These are phyloP conservation scores for Aureobasidium melanogenum DNA, from an alignment of 2,329 filamentous ascomycete genomes.

Conservation along the genomic window DNA sequence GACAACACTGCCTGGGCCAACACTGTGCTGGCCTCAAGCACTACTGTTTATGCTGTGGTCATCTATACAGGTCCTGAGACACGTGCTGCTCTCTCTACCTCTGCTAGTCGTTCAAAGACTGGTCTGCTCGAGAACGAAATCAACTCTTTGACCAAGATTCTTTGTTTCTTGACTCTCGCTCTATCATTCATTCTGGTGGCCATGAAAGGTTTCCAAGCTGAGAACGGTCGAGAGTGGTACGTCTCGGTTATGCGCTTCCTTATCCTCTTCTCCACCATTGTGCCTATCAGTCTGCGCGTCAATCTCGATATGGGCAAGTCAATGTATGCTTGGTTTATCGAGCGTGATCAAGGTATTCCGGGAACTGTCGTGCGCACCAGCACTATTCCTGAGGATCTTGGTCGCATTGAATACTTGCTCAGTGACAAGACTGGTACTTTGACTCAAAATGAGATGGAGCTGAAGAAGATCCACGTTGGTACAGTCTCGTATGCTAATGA, in stretches of 20 bases:
- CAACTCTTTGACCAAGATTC: constrained; percentile 91
- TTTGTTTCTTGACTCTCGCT: constrained; percentile 78
- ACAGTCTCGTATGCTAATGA: constrained; percentile 98
- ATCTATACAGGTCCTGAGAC: constrained; percentile 94
- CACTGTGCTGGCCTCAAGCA: constrained; percentile 90
- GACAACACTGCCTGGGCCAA: constrained; percentile 99
- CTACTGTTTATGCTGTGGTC: constrained; percentile 77
- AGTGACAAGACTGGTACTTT: constrained; percentile 98
- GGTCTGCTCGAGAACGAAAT: constrained; percentile 93
- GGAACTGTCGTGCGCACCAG: constrained; percentile 91
- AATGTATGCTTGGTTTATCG: constrained; percentile 92
- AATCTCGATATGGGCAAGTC: constrained; percentile 97
- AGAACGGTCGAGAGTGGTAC: constrained; percentile 69
- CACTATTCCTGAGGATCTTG: constrained; percentile 93
- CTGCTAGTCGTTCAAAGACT: constrained; percentile 84
- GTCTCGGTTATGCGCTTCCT: constrained; percentile 97
- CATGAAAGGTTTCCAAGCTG: constrained; percentile 67
- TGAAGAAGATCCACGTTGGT: constrained; percentile 97
- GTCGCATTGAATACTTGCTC: constrained; percentile 88
- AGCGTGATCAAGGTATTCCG: constrained; percentile 79
- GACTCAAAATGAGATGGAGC: constrained; percentile 75
- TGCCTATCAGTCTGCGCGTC: constrained; percentile 90
- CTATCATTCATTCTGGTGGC: constrained; percentile 84
- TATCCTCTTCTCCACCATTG: constrained; percentile 97
- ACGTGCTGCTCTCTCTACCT: constrained; percentile 84